Conservation (phyloP, 495 filamentous ascomycete genomes). For the Penicillium angulare region DNA sequence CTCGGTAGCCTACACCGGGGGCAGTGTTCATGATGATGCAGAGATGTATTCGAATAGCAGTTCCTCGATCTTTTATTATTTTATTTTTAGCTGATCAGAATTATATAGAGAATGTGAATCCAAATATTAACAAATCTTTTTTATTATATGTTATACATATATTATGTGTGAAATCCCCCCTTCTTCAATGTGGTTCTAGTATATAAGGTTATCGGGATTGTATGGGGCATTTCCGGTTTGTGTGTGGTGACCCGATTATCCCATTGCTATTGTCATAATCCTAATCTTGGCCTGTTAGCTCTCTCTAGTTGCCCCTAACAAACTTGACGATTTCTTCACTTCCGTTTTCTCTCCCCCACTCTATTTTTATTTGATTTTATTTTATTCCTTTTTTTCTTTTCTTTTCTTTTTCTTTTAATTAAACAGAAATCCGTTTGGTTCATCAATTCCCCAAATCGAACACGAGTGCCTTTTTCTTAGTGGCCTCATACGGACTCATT, state of each 20-base stretch:
- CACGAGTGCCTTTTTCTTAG: too few relatives aligned
- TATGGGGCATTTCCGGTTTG: background rate
- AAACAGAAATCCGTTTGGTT: too few relatives aligned
- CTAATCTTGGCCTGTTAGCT: background rate
- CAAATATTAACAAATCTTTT: background rate
- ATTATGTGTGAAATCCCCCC: too few relatives aligned
- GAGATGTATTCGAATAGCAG: too few relatives aligned
- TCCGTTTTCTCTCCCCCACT: background rate
- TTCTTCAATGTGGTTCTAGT: background rate
- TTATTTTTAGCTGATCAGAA: too few relatives aligned
- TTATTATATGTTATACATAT: background rate
- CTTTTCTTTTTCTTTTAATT: slow-evolving; percentile 8
- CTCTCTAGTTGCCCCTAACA: slow-evolving; percentile 6
- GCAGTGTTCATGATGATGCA: slow-evolving; percentile 5
- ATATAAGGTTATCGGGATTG: background rate
- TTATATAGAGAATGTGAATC: too few relatives aligned
- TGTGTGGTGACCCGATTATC: slow-evolving; percentile 21
- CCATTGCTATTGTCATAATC: slow-evolving; percentile 24
- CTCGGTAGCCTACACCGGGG: slow-evolving; percentile 1
- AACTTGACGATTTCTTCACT: too few relatives aligned
- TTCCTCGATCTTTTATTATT: background rate
- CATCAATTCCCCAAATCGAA: too few relatives aligned
- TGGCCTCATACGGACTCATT: too few relatives aligned
- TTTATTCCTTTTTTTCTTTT: slow-evolving; percentile 4
- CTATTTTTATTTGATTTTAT: background rate